Base-by-base conservation (phyloP, 1,139 yeast genomes). In the Hemisphaericaspora lyxosophila region DNA sequence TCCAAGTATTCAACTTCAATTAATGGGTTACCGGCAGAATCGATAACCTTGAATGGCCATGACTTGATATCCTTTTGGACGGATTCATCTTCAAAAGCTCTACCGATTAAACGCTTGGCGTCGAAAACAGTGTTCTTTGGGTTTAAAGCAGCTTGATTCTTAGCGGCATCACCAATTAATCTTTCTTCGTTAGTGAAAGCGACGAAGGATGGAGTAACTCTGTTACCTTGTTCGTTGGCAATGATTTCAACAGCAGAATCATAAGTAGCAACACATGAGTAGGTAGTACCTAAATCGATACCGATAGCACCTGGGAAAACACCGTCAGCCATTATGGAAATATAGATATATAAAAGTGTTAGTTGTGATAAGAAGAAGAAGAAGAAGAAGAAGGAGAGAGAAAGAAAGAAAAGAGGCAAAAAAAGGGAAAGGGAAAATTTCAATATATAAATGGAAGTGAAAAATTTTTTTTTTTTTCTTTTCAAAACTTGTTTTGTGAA, bases 261-360 rank as follows among this genome's bases (percentile, higher is more conserved):
- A 77, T 78, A 87, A 75, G 88, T 86, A 63, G 97, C 97, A 57
- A 89, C 97, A 85, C 97, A 89, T 52, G 97, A 89, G 86, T 90
- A 87, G 57, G 96, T 87, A 63, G 97, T 89, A 82, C 97, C 97
- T 78, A 88, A 85, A 85, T 88, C 96, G 88, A 90, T 90, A 80
- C 98, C 97, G 78, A 90, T 89, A 78, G 97, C 97, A 83, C 96
- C 96, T 83, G 90, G 95, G 86, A 86, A 90, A 79, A 90, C 95
- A 85, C 96, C 96, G 83, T 90, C 97, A 83, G 90, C 87, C 90
- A 84, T 84, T 70, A 70, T 78, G 34, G 27, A 43, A 50, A 41
- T 45, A 38, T 41, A 39, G 37, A 41, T 44, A 39, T 44, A 24
- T 34, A 34, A 35, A 31, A 44, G 42, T 45, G 44, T 38, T 22